phyloP scores from a whole-genome alignment of 805 yeast genomes.

The Candida easanensis region DNA sequence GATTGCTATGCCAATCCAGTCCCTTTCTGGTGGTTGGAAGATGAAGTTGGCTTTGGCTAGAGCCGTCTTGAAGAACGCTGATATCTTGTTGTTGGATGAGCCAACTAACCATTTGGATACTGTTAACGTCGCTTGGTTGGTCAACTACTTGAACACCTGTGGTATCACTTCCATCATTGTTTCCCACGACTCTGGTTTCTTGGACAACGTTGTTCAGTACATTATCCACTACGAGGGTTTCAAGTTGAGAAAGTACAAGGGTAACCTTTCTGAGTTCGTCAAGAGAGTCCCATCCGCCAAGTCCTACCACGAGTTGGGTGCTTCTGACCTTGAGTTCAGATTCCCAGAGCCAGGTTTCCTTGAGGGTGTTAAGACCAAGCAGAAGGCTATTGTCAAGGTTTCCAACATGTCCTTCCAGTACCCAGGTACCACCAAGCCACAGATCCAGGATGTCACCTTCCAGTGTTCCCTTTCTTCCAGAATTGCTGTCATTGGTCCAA shows the following conservation, averaged over 20 bases:
- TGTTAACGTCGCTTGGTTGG: conserved; percentile 99
- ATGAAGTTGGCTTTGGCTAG: conserved; percentile 99
- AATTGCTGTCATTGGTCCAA: conserved; percentile 99
- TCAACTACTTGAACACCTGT: conserved; percentile 97
- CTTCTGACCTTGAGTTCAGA: conserved; percentile 92
- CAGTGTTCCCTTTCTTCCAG: conserved; percentile 99
- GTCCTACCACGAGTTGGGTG: conserved; percentile 98
- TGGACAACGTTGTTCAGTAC: conserved; percentile 96
- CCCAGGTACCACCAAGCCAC: conserved; percentile 98
- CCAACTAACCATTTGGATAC: conserved; percentile 99
- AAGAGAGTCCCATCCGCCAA: conserved; percentile 98
- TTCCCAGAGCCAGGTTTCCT: conserved; percentile 99
- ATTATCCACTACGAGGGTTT: conserved; percentile 99
- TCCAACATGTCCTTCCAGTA: conserved; percentile 98
- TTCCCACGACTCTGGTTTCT: conserved; percentile 99
- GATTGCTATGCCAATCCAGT: conserved; percentile 90
- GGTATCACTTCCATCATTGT: conserved; percentile 98
- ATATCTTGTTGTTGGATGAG: conserved; percentile 96
- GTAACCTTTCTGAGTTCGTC: conserved; percentile 98
- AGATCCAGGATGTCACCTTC: conserved; percentile 87
- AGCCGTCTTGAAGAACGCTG: conserved; percentile 98
- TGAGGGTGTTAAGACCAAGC: conserved; percentile 99
- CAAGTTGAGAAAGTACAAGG: conserved; percentile 99
- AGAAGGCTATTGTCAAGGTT: conserved; percentile 99
- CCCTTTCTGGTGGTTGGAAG: conserved; percentile 99